Evolutionary conservation across 345 rosid species (phyloP).

Genomic region (Anacardium occidentale): DNA sequence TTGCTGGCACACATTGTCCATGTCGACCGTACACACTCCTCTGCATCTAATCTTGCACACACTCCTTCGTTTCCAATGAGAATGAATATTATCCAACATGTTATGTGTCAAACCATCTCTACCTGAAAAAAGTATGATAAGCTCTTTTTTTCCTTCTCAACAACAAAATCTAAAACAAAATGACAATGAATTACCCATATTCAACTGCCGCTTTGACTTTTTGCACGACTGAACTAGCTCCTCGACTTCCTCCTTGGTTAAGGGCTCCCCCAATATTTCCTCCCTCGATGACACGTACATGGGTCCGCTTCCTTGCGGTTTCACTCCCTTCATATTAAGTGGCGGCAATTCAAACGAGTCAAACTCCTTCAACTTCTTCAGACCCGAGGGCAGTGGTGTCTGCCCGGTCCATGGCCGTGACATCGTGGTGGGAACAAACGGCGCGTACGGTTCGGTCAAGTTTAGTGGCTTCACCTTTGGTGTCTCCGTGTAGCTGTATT

Average conservation of each 20-base stretch:
- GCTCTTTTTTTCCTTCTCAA: background rate
- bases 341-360: constrained; percentile 87
- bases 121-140: constrained; percentile 40
- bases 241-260: constrained; percentile 62
- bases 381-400: constrained; percentile 71
- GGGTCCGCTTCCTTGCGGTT: constrained; percentile 80
- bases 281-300: constrained; percentile 70
- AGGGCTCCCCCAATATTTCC: constrained; percentile 86
- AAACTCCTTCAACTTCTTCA: constrained; percentile 77
- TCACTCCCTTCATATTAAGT: constrained; percentile 74
- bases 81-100: constrained; percentile 91
- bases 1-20: constrained; percentile 85
- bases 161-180: background rate
- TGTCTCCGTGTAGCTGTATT: constrained; percentile 93
- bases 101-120: constrained; percentile 98
- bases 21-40: constrained; percentile 94
- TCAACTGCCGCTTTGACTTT: constrained; percentile 68
- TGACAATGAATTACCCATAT: constrained; percentile 57
- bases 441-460: constrained; percentile 75
- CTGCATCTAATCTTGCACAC: constrained; percentile 91
- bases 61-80: constrained; percentile 80
- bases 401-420: constrained; percentile 95
- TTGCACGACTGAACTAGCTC: constrained; percentile 54
- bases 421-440: constrained; percentile 85
- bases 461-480: constrained; percentile 76